Evolutionary conservation across 371 early-diverging fungal species (phyloP), one percentile per base, ranked within the genome.

Genomic region (Apophysomyces sp.): DNA sequence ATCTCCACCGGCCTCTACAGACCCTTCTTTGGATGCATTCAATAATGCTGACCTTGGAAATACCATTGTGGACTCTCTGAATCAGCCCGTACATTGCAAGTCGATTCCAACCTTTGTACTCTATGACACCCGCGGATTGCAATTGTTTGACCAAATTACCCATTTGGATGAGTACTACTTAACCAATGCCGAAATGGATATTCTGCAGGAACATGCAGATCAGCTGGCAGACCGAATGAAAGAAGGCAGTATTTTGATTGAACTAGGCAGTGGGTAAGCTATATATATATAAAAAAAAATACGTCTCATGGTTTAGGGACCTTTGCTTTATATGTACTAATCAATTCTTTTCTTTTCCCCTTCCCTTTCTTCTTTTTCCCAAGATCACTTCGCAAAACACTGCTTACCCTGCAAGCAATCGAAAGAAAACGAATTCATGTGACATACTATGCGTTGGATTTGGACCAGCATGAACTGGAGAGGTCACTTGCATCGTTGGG

Each of bases 371-470:
- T 37, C 2, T 52, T 3, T 54, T 49, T 44, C 3, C 57, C 16
- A 69, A 90, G 92, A 7, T 86, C 95, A 5, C 86, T 96, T 66
- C 88, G 95, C 55, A 96, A 96, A 71, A 94, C 95, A 4, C 83
- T 86, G 52, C 72, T 92, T 30, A 76, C 95, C 4, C 80, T 95
- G 6, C 76, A 90, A 13, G 89, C 92, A 1, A 83, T 95, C 6
- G 87, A 91, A 67, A 67, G 74, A 58, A 81, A 73, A 37, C 77
- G 80, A 49, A 78, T 78, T 28, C 81, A 80, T 24, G 80, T 93
- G 16, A 87, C 87, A 0, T 96, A 95, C 73, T 94, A 92, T 67
- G 95, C 97, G n/a, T 77, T 95, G n/a, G 97, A 96, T 66, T 86
- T 96, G 30, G 91, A 92, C 68, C 86, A 88, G 16, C 71, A 83